Base-by-base conservation (phyloP, 805 yeast species). In the Wickerhamia fluorescens region DNA sequence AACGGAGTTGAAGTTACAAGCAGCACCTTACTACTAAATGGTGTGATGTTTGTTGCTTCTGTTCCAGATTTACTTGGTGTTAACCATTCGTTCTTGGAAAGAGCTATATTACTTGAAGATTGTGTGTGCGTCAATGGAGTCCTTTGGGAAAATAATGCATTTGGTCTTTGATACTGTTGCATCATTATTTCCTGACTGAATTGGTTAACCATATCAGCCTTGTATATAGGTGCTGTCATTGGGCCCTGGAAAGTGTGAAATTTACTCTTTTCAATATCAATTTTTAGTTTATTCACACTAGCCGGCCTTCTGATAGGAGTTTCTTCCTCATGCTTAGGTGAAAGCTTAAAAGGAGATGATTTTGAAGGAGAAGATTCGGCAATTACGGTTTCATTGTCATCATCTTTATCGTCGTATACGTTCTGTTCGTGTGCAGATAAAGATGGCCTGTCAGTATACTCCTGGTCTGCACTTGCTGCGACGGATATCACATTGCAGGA, bases 311-410 rank as follows among this genome's bases (percentile, higher is more conserved):
- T 35, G 19, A 42, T 32, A 3, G 51, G 47, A 15, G 47, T 37
- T 9, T 31, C 38, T 10, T 30, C 19, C 2, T 17, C 16, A 5
- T 23, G 19, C 2, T n/a, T 20, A n/a, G 30, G 17, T 11, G 23
- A 12, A 16, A 24, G 23, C 13, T 31, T 24, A n/a, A 28, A 28
- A 0, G 58, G 55, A 5, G 57, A 46, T 1, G 42, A 24, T 30
- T 48, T 51, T 10, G 38, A 36, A 1, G 69, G 69, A 6, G 68
- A 61, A 2, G 67, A 55, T 25, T 58, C 56, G 2, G 65, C 68
- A 7, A 61, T 25, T 6, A 60, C 63, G 2, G 69, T 62, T 24
- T 53, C 66, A 33, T 59, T 58, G 18, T 62, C 68, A 24, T 56
- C 53, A 14, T 40, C 34, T 9, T 25, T 24, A 6, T 23, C 30